A percentile compares a stretch with the other conserved stretches of the same genome.
Conservation (phyloP, 805 yeast species). For the Saturnispora hagleri region DNA sequence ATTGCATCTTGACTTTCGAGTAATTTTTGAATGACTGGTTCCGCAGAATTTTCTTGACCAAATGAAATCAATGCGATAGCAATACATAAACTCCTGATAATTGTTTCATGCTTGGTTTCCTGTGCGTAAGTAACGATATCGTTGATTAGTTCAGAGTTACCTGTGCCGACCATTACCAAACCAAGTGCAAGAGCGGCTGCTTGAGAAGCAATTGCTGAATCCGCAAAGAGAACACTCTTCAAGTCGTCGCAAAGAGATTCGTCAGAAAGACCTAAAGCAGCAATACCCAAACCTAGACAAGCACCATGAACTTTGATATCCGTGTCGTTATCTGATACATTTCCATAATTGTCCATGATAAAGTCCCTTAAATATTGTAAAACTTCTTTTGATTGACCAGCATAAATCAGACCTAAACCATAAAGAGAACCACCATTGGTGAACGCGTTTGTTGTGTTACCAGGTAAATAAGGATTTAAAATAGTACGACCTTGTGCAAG, state of each 20-base stretch:
- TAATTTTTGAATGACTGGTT: conserved; percentile 53
- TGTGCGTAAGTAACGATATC: conserved; percentile 89
- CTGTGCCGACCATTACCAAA: conserved; percentile 87
- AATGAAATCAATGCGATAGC: conserved; percentile 82
- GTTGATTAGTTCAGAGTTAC: conserved; percentile 51
- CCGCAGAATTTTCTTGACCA: conserved; percentile 79
- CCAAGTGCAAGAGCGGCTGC: conserved; percentile 98
- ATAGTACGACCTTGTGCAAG: conserved; percentile 82
- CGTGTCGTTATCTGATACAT: conserved; percentile 39
- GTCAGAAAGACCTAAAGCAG: conserved; percentile 88
- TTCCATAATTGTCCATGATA: conserved; percentile 48
- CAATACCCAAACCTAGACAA: conserved; percentile 88
- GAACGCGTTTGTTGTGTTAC: conserved; percentile 67
- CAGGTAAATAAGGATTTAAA: conserved; percentile 86
- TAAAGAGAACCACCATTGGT: conserved; percentile 93
- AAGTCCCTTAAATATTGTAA: conserved; percentile 69
- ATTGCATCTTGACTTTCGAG: conserved; percentile 70
- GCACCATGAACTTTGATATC: conserved; percentile 94
- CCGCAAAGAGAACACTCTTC: conserved; percentile 75
- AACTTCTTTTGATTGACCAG: conserved; percentile 90
- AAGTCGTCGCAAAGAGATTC: conserved; percentile 69
- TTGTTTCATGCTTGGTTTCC: conserved; percentile 93
- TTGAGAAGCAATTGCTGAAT: conserved; percentile 89
- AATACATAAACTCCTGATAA: conserved; percentile 84
- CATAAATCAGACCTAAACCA: conserved; percentile 88